Conservation (phyloP, 2,329 filamentous ascomycete genomes). For the Bipolaris zeicola region DNA sequence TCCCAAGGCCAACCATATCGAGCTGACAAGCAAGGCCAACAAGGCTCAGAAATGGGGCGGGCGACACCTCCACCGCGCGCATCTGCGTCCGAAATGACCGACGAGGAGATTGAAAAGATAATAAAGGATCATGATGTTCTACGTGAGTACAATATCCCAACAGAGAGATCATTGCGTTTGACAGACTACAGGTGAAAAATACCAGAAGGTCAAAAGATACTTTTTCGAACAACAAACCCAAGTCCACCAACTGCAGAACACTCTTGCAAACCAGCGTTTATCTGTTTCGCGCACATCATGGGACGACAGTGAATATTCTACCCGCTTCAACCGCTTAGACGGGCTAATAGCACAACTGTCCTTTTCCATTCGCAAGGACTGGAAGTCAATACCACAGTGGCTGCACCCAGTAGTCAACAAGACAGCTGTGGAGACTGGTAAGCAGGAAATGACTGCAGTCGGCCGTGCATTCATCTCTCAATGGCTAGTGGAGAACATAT, state of each 20-base stretch:
- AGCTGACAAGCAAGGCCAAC: constrained; percentile 44
- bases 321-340: constrained; percentile 86
- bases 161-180: background rate
- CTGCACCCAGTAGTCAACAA: constrained; percentile 79
- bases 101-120: constrained; percentile 55
- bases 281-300: constrained; percentile 92
- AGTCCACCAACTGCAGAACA: constrained; percentile 94
- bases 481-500: constrained; percentile 90
- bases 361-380: constrained; percentile 96
- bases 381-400: constrained; percentile 82
- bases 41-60: constrained; percentile 43
- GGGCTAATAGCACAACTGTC: constrained; percentile 93
- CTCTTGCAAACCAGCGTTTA: constrained; percentile 93
- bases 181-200: constrained; percentile 75
- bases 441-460: constrained; percentile 97
- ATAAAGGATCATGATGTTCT: constrained; percentile 58
- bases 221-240: constrained; percentile 93
- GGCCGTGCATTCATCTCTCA: constrained; percentile 86
- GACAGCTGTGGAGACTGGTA: constrained; percentile 83
- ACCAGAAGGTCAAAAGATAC: constrained; percentile 96
- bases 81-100: constrained; percentile 51
- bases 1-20: constrained; percentile 54
- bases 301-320: constrained; percentile 92
- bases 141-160: constrained; percentile 44
- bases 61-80: constrained; percentile 55